Evolutionary conservation across 2,329 filamentous ascomycete species (phyloP).

Genomic region (Penicillium sp.): DNA sequence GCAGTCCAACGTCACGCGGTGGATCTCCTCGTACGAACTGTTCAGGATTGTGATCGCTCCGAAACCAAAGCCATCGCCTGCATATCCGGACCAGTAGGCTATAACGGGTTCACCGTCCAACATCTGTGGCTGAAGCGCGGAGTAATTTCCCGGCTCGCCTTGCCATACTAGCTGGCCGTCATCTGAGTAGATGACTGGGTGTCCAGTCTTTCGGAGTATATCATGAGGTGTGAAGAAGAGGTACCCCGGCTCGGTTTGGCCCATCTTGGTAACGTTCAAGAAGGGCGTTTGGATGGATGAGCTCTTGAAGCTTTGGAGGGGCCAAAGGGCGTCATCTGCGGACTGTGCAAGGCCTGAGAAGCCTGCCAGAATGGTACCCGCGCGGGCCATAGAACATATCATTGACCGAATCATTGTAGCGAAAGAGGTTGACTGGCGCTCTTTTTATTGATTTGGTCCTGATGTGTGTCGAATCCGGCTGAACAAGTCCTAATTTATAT

Average conservation of each 20-base stretch:
- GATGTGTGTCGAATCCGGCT: neutral
- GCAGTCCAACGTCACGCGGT: slow-evolving; percentile 18
- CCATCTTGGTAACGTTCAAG: slow-evolving; percentile 26
- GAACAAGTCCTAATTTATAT: neutral
- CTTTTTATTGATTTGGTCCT: neutral
- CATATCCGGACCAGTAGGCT: slow-evolving; percentile 28
- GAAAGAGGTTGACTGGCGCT: neutral
- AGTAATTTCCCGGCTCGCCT: slow-evolving; percentile 14
- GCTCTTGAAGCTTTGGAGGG: slow-evolving; percentile 21
- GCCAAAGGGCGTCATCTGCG: slow-evolving; percentile 14
- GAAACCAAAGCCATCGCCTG: slow-evolving; percentile 18
- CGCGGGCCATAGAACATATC: neutral
- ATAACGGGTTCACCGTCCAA: slow-evolving; percentile 24
- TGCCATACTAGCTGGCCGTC: slow-evolving; percentile 30
- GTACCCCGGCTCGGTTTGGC: slow-evolving; percentile 25
- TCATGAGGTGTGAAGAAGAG: slow-evolving; percentile 21
- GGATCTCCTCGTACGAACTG: slow-evolving; percentile 24
- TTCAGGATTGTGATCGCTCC: slow-evolving; percentile 24
- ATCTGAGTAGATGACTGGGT: slow-evolving; percentile 25
- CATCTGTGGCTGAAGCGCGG: slow-evolving; percentile 22
- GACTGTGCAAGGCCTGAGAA: slow-evolving; percentile 5
- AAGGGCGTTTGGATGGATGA: slow-evolving; percentile 11
- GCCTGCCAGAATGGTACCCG: slow-evolving; percentile 8
- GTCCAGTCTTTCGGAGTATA: neutral
- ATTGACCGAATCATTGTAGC: neutral